Percentiles rank a stretch among this genome's conserved stretches.
phyloP scores from a whole-genome alignment of 2,329 filamentous ascomycete species.

The Alternaria postmessia region DNA sequence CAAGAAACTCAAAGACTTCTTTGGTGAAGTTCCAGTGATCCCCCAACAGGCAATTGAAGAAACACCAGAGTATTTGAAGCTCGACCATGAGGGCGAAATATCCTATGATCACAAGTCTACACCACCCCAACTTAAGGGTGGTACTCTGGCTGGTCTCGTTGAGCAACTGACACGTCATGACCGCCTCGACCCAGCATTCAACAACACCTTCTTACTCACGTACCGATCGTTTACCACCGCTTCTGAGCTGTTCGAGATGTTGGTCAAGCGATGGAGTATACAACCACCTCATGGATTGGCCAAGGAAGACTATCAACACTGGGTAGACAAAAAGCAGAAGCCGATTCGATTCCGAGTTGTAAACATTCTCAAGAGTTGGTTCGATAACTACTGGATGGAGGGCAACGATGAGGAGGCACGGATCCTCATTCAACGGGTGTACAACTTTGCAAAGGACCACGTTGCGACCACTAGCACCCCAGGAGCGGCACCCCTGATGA shows the following conservation, averaged over 20 bases:
- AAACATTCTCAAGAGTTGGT: slow-evolving; percentile 98
- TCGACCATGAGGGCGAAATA: slow-evolving; percentile 89
- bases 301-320: slow-evolving; percentile 79
- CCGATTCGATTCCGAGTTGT: slow-evolving; percentile 95
- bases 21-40: slow-evolving; percentile 61
- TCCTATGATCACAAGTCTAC: slow-evolving; percentile 86
- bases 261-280: slow-evolving; percentile 90
- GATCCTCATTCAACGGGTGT: slow-evolving; percentile 85
- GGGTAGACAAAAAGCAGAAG: slow-evolving; percentile 95
- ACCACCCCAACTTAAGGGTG: slow-evolving; percentile 81
- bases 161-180: slow-evolving; percentile 97
- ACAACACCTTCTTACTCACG: slow-evolving; percentile 96
- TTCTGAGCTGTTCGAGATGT: slow-evolving; percentile 87
- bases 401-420: slow-evolving; percentile 83
- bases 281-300: slow-evolving; percentile 86
- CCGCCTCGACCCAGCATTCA: slow-evolving; percentile 92
- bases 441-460: slow-evolving; percentile 88
- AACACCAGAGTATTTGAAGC: slow-evolving; percentile 80
- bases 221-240: slow-evolving; percentile 95
- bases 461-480: slow-evolving; percentile 94
- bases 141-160: slow-evolving; percentile 85
- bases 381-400: slow-evolving; percentile 99
- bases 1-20: slow-evolving; percentile 61
- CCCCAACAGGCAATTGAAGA: slow-evolving; percentile 70
- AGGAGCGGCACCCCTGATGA: slow-evolving; percentile 83